These are phyloP conservation scores for Schrenkiella parvula DNA, from an alignment of 345 rosid species.

Conservation along the genomic window DNA sequence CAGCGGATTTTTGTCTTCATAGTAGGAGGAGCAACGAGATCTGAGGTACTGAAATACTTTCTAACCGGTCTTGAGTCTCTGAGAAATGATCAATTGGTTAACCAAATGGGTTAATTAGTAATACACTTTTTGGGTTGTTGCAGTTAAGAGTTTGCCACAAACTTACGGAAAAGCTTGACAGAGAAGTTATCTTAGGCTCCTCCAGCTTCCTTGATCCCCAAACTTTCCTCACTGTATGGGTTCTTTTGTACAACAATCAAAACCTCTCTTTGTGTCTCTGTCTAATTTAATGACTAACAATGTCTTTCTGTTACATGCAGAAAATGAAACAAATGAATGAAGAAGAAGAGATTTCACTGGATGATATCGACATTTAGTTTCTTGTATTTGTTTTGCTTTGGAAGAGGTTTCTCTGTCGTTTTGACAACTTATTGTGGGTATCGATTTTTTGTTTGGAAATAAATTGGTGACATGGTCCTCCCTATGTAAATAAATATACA, in stretches of 20 bases:
- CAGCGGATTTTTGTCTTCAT: conserved; percentile 79
- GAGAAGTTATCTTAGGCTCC: conserved; percentile 90
- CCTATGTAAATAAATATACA: background rate
- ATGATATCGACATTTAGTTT: conserved; percentile 49
- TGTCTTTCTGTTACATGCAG: conserved; percentile 40
- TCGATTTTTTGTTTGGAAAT: conserved; percentile 17
- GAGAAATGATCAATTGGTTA: background rate
- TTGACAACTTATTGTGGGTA: background rate
- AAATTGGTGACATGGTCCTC: background rate
- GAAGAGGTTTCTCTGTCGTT: background rate
- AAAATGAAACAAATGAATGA: conserved; percentile 68
- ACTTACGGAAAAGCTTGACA: conserved; percentile 76
- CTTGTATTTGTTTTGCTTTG: background rate
- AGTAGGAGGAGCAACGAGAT: conserved; percentile 93
- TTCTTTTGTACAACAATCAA: background rate
- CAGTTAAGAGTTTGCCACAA: conserved; percentile 97
- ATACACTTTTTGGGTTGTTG: conserved; percentile 1
- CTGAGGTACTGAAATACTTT: conserved; percentile 57
- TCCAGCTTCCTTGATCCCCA: conserved; percentile 92
- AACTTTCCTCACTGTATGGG: conserved; percentile 69
- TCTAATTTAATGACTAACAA: background rate
- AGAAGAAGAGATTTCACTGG: conserved; percentile 69
- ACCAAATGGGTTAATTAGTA: background rate
- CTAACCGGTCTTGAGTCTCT: background rate
- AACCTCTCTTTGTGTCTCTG: background rate